These are phyloP conservation scores for Vitis amurensis DNA, from an alignment of 164 flowering plant genomes.

Conservation along the genomic window DNA sequence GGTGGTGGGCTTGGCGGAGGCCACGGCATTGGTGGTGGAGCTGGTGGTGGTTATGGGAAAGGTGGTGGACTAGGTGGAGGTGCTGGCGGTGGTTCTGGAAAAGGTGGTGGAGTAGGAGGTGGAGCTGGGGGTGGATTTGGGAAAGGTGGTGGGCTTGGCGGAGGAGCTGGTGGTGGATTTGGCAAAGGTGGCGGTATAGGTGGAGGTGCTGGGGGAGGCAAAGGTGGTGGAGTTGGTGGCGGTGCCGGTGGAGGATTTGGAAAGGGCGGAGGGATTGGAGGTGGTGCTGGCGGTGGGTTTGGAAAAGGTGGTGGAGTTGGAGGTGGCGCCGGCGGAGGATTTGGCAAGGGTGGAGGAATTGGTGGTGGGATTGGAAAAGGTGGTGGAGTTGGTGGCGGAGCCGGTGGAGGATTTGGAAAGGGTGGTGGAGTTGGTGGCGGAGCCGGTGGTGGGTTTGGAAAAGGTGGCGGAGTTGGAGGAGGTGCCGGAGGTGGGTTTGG, in stretches of 20 bases:
- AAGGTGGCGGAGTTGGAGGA: slow-evolving; percentile 13
- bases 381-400: slow-evolving; percentile 22
- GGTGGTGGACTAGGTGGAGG: slow-evolving; percentile 16
- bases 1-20: slow-evolving; percentile 22
- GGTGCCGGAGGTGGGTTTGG: slow-evolving; percentile 15
- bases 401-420: slow-evolving; percentile 25
- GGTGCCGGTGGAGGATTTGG: slow-evolving; percentile 27
- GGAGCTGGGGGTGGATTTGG: slow-evolving; percentile 22
- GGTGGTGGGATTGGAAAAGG: slow-evolving; percentile 29
- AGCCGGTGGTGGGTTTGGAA: slow-evolving; percentile 26
- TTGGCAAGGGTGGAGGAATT: slow-evolving; percentile 26
- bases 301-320: slow-evolving; percentile 18
- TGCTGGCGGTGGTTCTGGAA: slow-evolving; percentile 15
- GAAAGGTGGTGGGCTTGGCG: slow-evolving; percentile 16
- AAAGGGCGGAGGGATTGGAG: slow-evolving; percentile 11
- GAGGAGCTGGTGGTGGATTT: slow-evolving; percentile 11
- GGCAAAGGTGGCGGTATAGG: slow-evolving; percentile 23
- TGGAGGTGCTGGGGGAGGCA: slow-evolving; percentile 19
- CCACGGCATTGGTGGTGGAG: slow-evolving; percentile 8
- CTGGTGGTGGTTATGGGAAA: slow-evolving; percentile 4
- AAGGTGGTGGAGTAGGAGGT: slow-evolving; percentile 22
- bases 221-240: slow-evolving; percentile 29
- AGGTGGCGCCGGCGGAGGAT: slow-evolving; percentile 19
- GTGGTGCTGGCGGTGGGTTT: slow-evolving; percentile 20
- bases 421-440: slow-evolving; percentile 20